These are phyloP conservation scores for Arachis stenosperma DNA, from an alignment of 306 rosid species.

Conservation along the genomic window DNA sequence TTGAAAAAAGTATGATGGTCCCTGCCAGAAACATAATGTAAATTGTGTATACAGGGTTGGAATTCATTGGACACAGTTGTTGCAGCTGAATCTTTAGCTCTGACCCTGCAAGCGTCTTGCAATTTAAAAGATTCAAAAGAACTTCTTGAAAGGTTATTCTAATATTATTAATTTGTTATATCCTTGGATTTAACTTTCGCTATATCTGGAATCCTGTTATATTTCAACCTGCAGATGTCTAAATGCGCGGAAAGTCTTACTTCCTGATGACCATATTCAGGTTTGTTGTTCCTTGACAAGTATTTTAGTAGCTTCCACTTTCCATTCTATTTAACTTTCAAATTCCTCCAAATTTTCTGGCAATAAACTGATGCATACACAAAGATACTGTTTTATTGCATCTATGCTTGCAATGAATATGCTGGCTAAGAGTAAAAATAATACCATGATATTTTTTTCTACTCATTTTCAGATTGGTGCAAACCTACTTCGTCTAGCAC, in stretches of 20 bases:
- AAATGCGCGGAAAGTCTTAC: constrained; percentile 63
- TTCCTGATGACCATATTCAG: constrained; percentile 74
- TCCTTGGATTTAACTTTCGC: constrained; percentile 18
- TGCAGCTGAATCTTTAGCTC: constrained; percentile 80
- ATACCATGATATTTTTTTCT: constrained; percentile 14
- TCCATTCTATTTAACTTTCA: constrained; percentile 23
- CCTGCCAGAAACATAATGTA: constrained; percentile 15
- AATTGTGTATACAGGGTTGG: constrained; percentile 70
- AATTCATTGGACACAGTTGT: constrained; percentile 70
- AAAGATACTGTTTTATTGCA: constrained; percentile 7
- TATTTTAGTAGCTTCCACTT: constrained; percentile 27
- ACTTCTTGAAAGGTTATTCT: constrained; percentile 78
- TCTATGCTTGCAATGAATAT: constrained; percentile 27
- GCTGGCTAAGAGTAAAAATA: constrained; percentile 16
- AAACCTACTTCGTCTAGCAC: constrained; percentile 77
- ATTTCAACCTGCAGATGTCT: constrained; percentile 62
- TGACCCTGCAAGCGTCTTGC: constrained; percentile 61
- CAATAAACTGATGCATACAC: constrained; percentile 29
- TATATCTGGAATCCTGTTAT: constrained; percentile 17
- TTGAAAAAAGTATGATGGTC: constrained; percentile 15
- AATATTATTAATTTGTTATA: constrained; percentile 18
- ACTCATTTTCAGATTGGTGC: constrained; percentile 65
- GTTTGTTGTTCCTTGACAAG: constrained; percentile 47
- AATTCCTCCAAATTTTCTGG: constrained; percentile 21
- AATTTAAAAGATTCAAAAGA: constrained; percentile 69